Evolutionary conservation across 2,329 filamentous ascomycete genomes (phyloP).

Genomic region (Ustulina deusta): DNA sequence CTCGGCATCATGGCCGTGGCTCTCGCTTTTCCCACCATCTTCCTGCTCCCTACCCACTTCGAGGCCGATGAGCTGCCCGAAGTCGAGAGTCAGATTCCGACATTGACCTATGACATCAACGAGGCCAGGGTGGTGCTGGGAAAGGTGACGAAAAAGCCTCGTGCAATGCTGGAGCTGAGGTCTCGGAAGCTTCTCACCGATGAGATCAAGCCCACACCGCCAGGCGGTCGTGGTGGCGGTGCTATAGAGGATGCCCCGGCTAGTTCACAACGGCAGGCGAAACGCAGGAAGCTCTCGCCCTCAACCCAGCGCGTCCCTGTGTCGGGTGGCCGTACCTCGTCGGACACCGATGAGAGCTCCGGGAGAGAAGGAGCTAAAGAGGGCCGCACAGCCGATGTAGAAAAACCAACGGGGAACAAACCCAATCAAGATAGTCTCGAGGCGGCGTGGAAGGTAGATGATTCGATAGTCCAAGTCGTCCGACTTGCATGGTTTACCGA

Average conservation of each 20-base stretch:
- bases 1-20: slow-evolving; percentile 43
- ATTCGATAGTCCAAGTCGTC: slow-evolving; percentile 63
- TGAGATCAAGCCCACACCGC: slow-evolving; percentile 53
- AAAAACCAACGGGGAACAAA: not conserved
- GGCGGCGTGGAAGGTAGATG: slow-evolving; percentile 17
- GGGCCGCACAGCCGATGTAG: not conserved
- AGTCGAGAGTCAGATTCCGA: slow-evolving; percentile 73
- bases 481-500: slow-evolving; percentile 70
- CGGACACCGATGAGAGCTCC: slow-evolving; percentile 42
- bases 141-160: slow-evolving; percentile 74
- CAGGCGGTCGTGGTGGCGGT: not conserved
- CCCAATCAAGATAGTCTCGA: not conserved
- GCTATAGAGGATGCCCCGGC: slow-evolving; percentile 9
- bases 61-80: slow-evolving; percentile 70
- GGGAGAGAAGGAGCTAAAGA: slow-evolving; percentile 17
- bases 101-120: slow-evolving; percentile 75
- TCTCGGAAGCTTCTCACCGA: slow-evolving; percentile 71
- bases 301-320: slow-evolving; percentile 35
- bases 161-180: slow-evolving; percentile 83
- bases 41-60: slow-evolving; percentile 78
- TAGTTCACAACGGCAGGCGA: slow-evolving; percentile 43
- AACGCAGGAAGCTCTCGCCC: slow-evolving; percentile 56
- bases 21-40: slow-evolving; percentile 71
- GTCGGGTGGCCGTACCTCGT: slow-evolving; percentile 48
- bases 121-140: slow-evolving; percentile 82